These are phyloP conservation scores for Zostera marina DNA, from an alignment of 116 monocot genomes.

Conservation along the genomic window DNA sequence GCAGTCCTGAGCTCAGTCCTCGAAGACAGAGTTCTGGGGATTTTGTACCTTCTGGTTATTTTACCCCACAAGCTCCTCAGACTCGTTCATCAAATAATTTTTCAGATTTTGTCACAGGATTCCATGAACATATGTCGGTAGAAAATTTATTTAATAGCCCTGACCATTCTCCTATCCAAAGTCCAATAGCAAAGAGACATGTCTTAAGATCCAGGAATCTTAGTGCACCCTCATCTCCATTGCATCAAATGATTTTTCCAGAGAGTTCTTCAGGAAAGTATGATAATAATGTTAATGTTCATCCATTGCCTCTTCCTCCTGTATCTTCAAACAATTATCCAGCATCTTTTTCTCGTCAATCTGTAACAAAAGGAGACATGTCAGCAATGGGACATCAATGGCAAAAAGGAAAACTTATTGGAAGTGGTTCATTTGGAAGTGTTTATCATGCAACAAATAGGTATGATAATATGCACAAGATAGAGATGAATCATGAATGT, in stretches of 20 bases:
- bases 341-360: constrained; percentile 12
- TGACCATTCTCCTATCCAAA: constrained; percentile 31
- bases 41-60: constrained; percentile 16
- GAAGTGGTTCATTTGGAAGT: constrained; percentile 48
- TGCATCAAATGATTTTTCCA: constrained; percentile 31
- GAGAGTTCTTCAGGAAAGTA: constrained; percentile 22
- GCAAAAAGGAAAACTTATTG: constrained; percentile 48
- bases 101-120: constrained; percentile 16
- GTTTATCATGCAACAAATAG: constrained; percentile 34
- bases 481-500: no score
- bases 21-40: constrained; percentile 37
- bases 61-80: constrained; percentile 22
- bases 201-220: constrained; percentile 35
- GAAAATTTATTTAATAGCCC: constrained; percentile 23
- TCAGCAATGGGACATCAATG: constrained; percentile 28
- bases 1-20: constrained; percentile 76
- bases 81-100: constrained; percentile 32
- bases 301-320: constrained; percentile 84
- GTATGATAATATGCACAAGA: no score
- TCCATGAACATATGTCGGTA: constrained; percentile 22
- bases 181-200: constrained; percentile 33
- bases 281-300: constrained; percentile 37
- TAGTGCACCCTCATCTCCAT: constrained; percentile 58
- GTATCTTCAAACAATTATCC: constrained; percentile 20
- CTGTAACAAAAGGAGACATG: constrained; percentile 10